Base-by-base conservation (phyloP, 2,329 filamentous ascomycete species). In the Trichoderma sp. region DNA sequence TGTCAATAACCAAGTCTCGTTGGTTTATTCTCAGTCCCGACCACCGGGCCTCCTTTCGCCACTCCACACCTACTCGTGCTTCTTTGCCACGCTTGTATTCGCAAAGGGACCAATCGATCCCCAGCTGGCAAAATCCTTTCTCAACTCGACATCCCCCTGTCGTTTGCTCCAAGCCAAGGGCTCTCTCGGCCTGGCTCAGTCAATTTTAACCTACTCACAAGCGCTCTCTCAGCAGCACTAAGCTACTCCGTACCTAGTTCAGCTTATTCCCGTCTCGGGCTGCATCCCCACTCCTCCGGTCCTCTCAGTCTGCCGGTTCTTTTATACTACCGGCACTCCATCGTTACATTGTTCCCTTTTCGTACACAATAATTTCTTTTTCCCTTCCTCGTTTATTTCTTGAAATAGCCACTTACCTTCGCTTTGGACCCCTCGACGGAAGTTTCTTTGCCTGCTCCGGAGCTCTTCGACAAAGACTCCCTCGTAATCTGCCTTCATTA, bases 181-280 rank as follows among this genome's bases (percentile, higher is more conserved):
- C 62, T 53, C 76, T 60, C 60, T 59, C 21, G 67, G 27, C 74
- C 60, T 67, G 67, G 38, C 65, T 31, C 50, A 62, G 63, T 74
- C 72, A 75, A 73, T 27, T 73, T 73, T 73, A 73, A 56, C 41
- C 71, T 73, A 38, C 53, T 69, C 29, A 24, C 66, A 72, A 53
- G 60, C 64, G 59, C 75, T 62, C 38, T 56, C 38, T 56, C 50
- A 60, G 71, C 74, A 71, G 53, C 75, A 75, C 75, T 76, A 66
- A 50, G n/a, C 68, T 72, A 18, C 71, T 73, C 41, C 71, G 29
- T 73, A 11, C 71, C 75, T 71, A 78, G 78, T 35, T 77, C 78
- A 76, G 78, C 78, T 78, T 78, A 73, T 73, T 65, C 71, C 71
- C 71, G 71, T 65, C 71, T 73, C 71, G 71, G 71, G 45, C 67